Evolutionary conservation across 23 red algal species (phyloP).

Genomic region (Gracilaria vermiculophylla): DNA sequence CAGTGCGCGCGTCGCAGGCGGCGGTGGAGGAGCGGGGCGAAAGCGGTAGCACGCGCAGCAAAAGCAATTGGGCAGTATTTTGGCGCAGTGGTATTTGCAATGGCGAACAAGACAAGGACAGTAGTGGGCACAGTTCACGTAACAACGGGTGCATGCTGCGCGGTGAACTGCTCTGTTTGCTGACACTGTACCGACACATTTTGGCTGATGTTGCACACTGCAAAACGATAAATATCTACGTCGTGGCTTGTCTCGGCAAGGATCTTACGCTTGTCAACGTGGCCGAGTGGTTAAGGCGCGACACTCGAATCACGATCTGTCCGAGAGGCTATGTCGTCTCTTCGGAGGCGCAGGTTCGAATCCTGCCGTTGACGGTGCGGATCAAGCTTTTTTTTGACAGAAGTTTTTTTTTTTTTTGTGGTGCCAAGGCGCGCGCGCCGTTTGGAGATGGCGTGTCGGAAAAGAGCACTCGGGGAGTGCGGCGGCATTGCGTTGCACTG

Average conservation of each 20-base stretch:
- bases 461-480: too few species aligned
- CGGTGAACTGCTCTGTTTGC: background rate
- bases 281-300: slow-evolving; percentile 67
- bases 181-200: background rate
- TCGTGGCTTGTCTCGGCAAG: background rate
- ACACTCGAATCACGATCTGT: slow-evolving; percentile 9
- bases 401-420: background rate
- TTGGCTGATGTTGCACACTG: background rate
- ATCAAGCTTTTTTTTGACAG: background rate
- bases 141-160: too few species aligned
- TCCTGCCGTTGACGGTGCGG: slow-evolving; percentile 42
- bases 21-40: background rate
- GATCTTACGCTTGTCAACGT: slow-evolving; percentile 39
- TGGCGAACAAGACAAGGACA: background rate
- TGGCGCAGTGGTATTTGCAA: background rate
- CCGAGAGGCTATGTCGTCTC: slow-evolving; percentile 35
- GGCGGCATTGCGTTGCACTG: background rate
- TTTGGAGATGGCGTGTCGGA: too few species aligned
- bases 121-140: background rate
- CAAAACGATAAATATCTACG: background rate
- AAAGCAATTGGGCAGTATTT: background rate
- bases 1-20: background rate
- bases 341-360: slow-evolving; percentile 68
- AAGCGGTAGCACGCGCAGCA: background rate
- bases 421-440: too few species aligned